Conservation (phyloP, 2,329 filamentous ascomycete genomes). For the Trichoderma oligosporum region DNA sequence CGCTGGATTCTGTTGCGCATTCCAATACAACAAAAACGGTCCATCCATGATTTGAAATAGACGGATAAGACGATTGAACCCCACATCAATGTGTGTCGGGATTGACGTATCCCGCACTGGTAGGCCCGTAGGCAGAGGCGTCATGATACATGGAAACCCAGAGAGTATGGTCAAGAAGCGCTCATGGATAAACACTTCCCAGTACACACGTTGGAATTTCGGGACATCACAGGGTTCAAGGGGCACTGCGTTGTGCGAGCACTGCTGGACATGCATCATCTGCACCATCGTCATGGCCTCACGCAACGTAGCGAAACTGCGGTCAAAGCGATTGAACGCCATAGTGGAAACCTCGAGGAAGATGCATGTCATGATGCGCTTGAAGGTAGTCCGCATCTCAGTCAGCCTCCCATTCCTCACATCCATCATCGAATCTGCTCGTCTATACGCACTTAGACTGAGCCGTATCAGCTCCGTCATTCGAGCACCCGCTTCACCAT, state of each 20-base stretch:
- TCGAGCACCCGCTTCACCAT: slow-evolving; percentile 30
- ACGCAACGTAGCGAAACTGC: slow-evolving; percentile 46
- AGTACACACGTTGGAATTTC: slow-evolving; percentile 26
- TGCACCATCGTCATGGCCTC: slow-evolving; percentile 46
- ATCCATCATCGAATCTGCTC: slow-evolving; percentile 31
- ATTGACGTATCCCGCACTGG: slow-evolving; percentile 34
- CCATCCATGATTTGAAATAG: slow-evolving; percentile 39
- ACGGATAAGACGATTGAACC: slow-evolving; percentile 37
- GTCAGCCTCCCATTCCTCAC: slow-evolving; percentile 34
- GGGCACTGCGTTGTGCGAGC: slow-evolving; percentile 28
- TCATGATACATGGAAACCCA: slow-evolving; percentile 40
- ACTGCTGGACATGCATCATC: slow-evolving; percentile 41
- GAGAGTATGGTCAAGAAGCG: slow-evolving; percentile 52
- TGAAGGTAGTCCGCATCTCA: slow-evolving; percentile 39
- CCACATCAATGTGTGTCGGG: slow-evolving; percentile 35
- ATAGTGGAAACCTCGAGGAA: slow-evolving; percentile 51
- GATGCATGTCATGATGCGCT: slow-evolving; percentile 46
- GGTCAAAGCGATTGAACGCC: slow-evolving; percentile 44
- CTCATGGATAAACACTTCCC: slow-evolving; percentile 28
- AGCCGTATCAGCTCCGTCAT: slow-evolving; percentile 30
- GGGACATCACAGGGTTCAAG: slow-evolving; percentile 21
- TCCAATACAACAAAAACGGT: slow-evolving; percentile 38
- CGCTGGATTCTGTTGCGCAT: slow-evolving; percentile 29
- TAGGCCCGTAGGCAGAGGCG: slow-evolving; percentile 31
- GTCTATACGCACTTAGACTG: slow-evolving; percentile 26